Base-by-base conservation (phyloP, 306 rosid species). In the Malus orientalis region DNA sequence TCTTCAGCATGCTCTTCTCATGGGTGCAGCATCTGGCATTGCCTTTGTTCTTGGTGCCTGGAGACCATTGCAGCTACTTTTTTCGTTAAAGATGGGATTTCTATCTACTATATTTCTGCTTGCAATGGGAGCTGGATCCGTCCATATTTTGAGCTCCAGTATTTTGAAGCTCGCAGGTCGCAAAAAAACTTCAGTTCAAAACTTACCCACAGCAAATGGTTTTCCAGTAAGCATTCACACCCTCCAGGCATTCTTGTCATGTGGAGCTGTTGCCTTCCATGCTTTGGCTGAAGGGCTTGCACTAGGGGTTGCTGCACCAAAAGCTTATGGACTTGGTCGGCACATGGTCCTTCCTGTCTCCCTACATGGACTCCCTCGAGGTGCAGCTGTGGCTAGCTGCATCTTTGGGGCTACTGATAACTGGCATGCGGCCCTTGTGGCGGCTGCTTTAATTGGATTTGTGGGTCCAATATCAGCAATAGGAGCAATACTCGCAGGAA, bases 271-370 rank as follows among this genome's bases (percentile, higher is more conserved):
- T 38, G 99, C 98, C 30, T 47, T 92, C 23, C 99, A 96, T 29
- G 99, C 99, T 27, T 76, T 92, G 83, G 98, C 98, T 1, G 99
- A 96, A 87, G 99, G 99, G 66, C 97, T 96, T 64, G 99, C 98
- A 2, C 83, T 96, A 59, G 99, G 99, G 64, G 99, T 96, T n/a
- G 99, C 99, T 45, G 99, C 99, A 11, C 99, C 99, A 64, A 92
- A 96, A 83, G 99, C 99, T 27, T 91, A 91, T 64, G 99, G 98
- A 54, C 93, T 92, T 1, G 99, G 98, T 38, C 97, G 92, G 61
- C 96, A 96, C 83, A 92, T 96, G 87, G 98, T 96, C 80, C 98
- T 96, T 79, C 99, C 99, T 0, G 98, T 93, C 82, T 96, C 98
- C 73, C 88, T 96, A 27, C 99, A 96, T 0, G 99, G 99, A 16